Base-by-base conservation (phyloP, 2,329 filamentous ascomycete genomes). In the Sphaceloma murrayae region DNA sequence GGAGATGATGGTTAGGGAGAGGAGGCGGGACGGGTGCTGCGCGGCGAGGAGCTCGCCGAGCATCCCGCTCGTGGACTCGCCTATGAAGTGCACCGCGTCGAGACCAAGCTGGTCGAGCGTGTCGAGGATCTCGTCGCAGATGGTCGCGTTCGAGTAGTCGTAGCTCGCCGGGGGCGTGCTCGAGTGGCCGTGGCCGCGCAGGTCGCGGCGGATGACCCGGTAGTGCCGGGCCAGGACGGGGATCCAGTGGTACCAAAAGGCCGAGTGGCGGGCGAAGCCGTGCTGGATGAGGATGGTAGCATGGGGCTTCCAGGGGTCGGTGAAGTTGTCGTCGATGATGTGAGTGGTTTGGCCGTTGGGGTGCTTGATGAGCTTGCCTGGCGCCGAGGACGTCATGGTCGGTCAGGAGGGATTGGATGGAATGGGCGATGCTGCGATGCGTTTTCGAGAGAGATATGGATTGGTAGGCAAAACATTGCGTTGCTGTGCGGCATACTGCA, bases 161-260 rank as follows among this genome's bases (percentile, higher is more conserved):
- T 59, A 58, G 22, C 13, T 5, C 9, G 19, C 43, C 2, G 39
- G 6, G 2, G 58, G 55, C 39, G 52, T 55, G 27, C 52, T 55
- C 0, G 60, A 63, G 18, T 51, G 45, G 2, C 61, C 60, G 48
- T 63, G 60, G 0, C 60, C 61, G 9, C 59, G 51, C 0, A 60
- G 50, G 48, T 62, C 60, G 5, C 61, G 55, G 5, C 60, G 51
- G 34, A 63, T 57, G 13, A 63, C 54, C 8, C 52, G 53, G 49
- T 59, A 62, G 5, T 54, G 40, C 1, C 52, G 53, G 1, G 57
- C 46, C n/a, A 63, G 49, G 3, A 54, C 24, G 1, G 61, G 60
- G 14, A 63, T 52, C 60, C 60, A 63, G 38, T 61, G 58, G 44
- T 62, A 58, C 59, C 59, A 63, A 46, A 62, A 61, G 5, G 46